Evolutionary conservation across 345 rosid species (phyloP), one percentile per base, ranked within the genome.

Genomic region (Leavenworthia alabamica): DNA sequence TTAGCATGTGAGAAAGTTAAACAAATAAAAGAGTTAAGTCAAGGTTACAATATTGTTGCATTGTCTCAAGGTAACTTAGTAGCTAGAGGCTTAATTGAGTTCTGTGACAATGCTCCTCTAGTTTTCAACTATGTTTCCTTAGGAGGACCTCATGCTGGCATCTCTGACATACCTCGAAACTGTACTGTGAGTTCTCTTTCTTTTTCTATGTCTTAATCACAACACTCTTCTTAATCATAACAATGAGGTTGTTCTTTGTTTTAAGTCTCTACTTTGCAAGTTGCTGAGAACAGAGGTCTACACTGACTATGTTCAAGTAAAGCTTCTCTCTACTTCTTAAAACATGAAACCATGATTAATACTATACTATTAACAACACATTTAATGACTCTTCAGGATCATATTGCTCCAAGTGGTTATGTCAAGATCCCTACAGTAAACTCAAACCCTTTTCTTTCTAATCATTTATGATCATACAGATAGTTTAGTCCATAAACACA

Each of bases 101-200:
- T 83, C 56, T 92, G 98, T 22, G 85, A 86, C 5, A 83, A 79
- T 56, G 86, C 83, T 58, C 96, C 96, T 52, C 87, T 79, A 7
- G 95, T 92, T 56, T 66, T 86, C 44, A 86, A 86, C 75, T 88
- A 76, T 67, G 50, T 91, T 50, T 88, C 96, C n/a, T 74, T 91
- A 61, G 98, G 74, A 47, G 96, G 98, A 45, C 98, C 98, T 64
- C 95, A 91, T 60, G 96, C 98, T 70, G 98, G 96, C 24, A 83
- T 89, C 14, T 83, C 96, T 36, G 80, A 83, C 47, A 84, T 88
- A 29, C 95, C 95, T 4, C 24, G 4, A 68, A 78, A 75, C 9
- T 88, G 92, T 62, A 78, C 83, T 64, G 96, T 86, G 70, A 58
- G 66, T 39, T 22, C 48, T 42, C n/a, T 54, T 39, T 31, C 2